These are phyloP conservation scores for Penicillium fimorum DNA, from an alignment of 495 filamentous ascomycete species.

Conservation along the genomic window DNA sequence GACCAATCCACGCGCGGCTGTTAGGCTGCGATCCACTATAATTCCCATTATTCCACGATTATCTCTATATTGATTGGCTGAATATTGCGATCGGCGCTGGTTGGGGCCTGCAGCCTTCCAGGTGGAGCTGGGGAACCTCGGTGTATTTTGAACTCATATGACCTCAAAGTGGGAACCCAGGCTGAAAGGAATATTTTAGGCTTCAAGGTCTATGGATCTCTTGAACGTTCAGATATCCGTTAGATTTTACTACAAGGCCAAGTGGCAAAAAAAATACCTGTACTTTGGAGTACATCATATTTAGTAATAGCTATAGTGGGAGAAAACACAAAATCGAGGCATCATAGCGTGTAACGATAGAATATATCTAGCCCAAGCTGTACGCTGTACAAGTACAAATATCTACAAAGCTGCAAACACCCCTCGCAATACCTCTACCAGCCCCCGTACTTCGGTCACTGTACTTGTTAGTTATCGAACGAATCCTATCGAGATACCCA, in stretches of 20 bases:
- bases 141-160: constrained; percentile 6
- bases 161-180: constrained; percentile 10
- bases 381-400: not conserved
- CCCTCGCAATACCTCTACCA: constrained; percentile 49
- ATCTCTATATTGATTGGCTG: constrained; percentile 16
- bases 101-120: constrained; percentile 14
- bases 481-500: constrained; percentile 16
- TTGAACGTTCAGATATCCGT: not conserved
- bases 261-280: not conserved
- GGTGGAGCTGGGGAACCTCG: constrained; percentile 10
- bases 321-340: too few relatives aligned
- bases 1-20: constrained; percentile 14
- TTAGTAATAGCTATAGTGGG: not conserved
- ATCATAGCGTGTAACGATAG: not conserved
- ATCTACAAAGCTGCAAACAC: constrained; percentile 24
- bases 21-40: constrained; percentile 1
- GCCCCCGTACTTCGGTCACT: constrained; percentile 56
- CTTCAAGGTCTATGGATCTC: constrained; percentile 3
- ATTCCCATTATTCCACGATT: not conserved
- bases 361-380: not conserved
- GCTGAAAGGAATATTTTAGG: constrained; percentile 5
- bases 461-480: constrained; percentile 19
- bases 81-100: constrained; percentile 13
- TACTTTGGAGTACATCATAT: not conserved
- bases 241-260: constrained; percentile 2